Evolutionary conservation across 768 basidiomycete genomes (phyloP), one percentile per base, ranked within the genome.

Genomic region (Phylloporus arenicola): DNA sequence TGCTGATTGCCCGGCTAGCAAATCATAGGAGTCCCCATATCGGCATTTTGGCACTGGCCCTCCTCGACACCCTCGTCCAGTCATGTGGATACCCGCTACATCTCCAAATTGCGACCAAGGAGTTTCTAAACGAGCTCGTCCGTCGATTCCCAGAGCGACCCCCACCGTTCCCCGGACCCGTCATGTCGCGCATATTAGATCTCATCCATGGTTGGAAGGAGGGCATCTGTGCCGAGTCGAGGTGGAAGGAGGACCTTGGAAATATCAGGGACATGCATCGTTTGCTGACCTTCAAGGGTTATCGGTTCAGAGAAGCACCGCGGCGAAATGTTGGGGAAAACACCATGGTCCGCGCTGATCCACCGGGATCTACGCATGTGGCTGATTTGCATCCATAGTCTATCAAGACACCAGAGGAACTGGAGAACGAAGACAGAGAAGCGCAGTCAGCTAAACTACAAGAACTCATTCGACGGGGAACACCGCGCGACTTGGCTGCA

Each of bases 181-280:
- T 96, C 58, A 99, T 98, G 95, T 82, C 84, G 1, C 82, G 89
- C 53, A 94, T 96, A 56, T 74, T 99, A 34, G 94, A 96, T 58
- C 76, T 95, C 54, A 93, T 99, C 37, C 82, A 95, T 56, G 74
- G 77, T 43, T 99, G 96, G 96, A 96, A 93, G 72, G 91, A 94
- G 63, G 85, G 85, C 3, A 88, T 99, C 40, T 98, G 95, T 63
- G 63, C 74, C 0, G 85, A 88, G 29, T 89, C 87, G 41, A 83
- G 94, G 64, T 94, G 92, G 84, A 92, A 90, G 65, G 96, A 98
- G 51, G 95, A 98, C 69, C 73, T 99, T 42, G 91, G 90, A 9
- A 97, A 98, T 61, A 96, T 99, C 51, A 71, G 95, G 57, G 96
- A 99, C 71, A 99, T 99, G 96, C 91, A 97, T 68, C 74, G 95